phyloP scores from a whole-genome alignment of 1,284 basidiomycete genomes.

The Cerrena zonata region DNA sequence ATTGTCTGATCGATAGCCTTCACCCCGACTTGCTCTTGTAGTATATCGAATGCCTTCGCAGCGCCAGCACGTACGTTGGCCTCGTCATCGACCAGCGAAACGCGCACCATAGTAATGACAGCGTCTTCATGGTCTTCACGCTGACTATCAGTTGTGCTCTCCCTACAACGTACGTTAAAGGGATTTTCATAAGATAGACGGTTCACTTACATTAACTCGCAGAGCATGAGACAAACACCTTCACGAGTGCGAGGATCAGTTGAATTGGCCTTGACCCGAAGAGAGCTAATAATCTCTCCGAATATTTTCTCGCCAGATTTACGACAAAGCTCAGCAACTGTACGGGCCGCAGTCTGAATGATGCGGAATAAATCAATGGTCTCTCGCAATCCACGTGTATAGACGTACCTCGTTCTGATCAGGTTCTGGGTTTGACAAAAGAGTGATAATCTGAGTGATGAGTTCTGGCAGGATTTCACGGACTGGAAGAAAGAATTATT shows the following conservation, averaged over 20 bases:
- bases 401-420: constrained; percentile 86
- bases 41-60: constrained; percentile 87
- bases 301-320: constrained; percentile 95
- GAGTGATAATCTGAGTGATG: constrained; percentile 66
- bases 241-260: constrained; percentile 73
- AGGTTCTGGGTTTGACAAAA: constrained; percentile 73
- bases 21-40: constrained; percentile 85
- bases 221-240: constrained; percentile 84
- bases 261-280: constrained; percentile 68
- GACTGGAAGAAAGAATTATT: constrained; percentile 41
- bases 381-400: too few species aligned
- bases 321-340: constrained; percentile 83
- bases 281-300: constrained; percentile 75
- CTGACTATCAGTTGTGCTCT: constrained; percentile 80
- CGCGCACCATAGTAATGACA: constrained; percentile 81
- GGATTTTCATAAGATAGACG: neutral
- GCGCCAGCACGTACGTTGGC: constrained; percentile 86
- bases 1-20: constrained; percentile 96
- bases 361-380: constrained; percentile 47
- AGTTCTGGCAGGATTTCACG: constrained; percentile 90
- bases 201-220: constrained; percentile 71
- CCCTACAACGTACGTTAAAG: constrained; percentile 45
- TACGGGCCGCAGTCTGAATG: constrained; percentile 81
- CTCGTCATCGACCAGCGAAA: constrained; percentile 85
- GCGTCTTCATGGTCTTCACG: constrained; percentile 87